A percentile compares a stretch with the other conserved stretches of the same genome.
Evolutionary conservation across 305 asterid genomes (phyloP).

Genomic region (Fraxinus nigra): DNA sequence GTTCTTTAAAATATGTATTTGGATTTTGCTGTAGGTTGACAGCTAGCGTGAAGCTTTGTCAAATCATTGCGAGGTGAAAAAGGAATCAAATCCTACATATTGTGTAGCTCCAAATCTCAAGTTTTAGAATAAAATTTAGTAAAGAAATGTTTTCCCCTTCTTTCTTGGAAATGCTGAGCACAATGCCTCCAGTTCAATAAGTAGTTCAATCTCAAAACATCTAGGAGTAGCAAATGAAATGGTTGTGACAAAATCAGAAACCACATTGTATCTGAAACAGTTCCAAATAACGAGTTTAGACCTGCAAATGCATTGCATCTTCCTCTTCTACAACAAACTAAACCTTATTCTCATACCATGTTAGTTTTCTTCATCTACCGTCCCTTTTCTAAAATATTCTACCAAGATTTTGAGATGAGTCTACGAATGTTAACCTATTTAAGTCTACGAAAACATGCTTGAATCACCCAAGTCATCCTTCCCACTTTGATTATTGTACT

Average conservation of each 20-base stretch:
- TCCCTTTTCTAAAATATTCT: neutral
- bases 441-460: neutral
- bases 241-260: neutral
- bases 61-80: neutral
- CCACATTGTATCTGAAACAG: neutral
- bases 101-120: neutral
- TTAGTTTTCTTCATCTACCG: neutral
- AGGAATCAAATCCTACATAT: neutral
- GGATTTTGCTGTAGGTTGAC: neutral
- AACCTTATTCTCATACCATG: neutral
- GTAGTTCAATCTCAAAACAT: neutral
- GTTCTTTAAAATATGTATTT: neutral
- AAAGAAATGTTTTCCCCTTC: neutral
- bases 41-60: neutral
- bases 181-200: neutral
- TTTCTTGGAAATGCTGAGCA: neutral
- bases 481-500: neutral
- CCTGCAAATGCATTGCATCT: neutral
- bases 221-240: neutral
- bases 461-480: neutral
- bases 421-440: neutral
- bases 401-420: neutral
- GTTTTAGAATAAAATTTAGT: neutral
- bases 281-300: neutral
- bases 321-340: neutral